Evolutionary conservation across 352 stramenopile genomes (phyloP), one percentile per base, ranked within the genome.

Genomic region (Ophiocytium majus): DNA sequence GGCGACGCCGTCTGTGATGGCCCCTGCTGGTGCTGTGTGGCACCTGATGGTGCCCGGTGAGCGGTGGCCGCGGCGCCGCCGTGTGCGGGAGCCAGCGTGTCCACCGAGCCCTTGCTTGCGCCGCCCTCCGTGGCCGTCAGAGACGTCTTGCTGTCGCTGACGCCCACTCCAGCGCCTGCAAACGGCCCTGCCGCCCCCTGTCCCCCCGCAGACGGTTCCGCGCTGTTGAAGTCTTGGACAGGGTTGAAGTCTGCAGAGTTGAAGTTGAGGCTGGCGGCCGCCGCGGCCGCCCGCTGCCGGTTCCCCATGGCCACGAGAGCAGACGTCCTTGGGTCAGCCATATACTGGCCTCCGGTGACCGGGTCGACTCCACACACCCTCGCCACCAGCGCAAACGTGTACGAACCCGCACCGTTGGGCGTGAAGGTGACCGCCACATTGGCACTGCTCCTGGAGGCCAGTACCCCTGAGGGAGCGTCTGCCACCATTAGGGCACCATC

Each of bases 241-340:
- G n/a, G n/a, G n/a, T n/a, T n/a, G n/a, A n/a, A n/a, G n/a, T n/a
- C n/a, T n/a, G n/a, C n/a, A n/a, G n/a, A n/a, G n/a, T n/a, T n/a
- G n/a, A n/a, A n/a, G n/a, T n/a, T n/a, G n/a, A n/a, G n/a, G n/a
- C n/a, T n/a, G 33, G 76, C 43, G 14, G 49, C 43, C 1, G 81
- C 81, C 28, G 81, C 81, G 31, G 66, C 36, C 10, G 23, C 81
- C 9, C 81, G 28, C 0, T 71, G 66, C 81, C 81, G 80, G 71
- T 79, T 33, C 0, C 81, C 81, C 5, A 81, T 10, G 1, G 10
- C 5, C 75, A 81, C 5, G 10, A 81, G 43, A 5, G 14, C 5
- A 5, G 43, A 5, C 5, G 5, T 57, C 5, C 43, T 57, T 14
- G 43, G 43, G 14, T 57, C 43, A 14, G 43, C 14, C 43, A 57